Evolutionary conservation across 371 early-diverging fungal genomes (phyloP).

Genomic region (Mortierella sp.): DNA sequence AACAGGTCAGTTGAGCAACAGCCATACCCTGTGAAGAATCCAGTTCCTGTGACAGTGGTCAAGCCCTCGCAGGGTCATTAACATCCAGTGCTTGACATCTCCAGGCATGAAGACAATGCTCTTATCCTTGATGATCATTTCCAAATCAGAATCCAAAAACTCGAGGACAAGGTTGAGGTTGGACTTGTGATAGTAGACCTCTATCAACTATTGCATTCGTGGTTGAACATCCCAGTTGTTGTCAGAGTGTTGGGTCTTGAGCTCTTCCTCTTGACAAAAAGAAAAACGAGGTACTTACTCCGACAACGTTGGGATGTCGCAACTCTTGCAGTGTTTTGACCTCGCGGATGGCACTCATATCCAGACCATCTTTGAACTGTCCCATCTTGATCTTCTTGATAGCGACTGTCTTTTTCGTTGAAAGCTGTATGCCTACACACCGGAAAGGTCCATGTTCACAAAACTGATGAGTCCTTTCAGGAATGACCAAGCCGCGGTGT

Average conservation of each 20-base stretch:
- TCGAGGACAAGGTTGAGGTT: conserved; percentile 97
- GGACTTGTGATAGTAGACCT: conserved; percentile 93
- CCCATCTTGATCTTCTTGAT: conserved; percentile 97
- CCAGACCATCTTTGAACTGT: conserved; percentile 89
- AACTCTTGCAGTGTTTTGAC: conserved; percentile 96
- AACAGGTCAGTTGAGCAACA: neutral
- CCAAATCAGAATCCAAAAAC: conserved; percentile 95
- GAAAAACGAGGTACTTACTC: conserved; percentile 60
- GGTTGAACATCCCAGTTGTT: neutral
- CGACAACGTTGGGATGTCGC: conserved; percentile 91
- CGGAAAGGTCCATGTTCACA: neutral
- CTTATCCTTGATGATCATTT: conserved; percentile 97
- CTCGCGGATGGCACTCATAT: conserved; percentile 97
- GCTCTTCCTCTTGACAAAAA: too few species aligned
- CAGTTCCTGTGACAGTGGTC: conserved; percentile 93
- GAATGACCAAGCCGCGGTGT: too few species aligned
- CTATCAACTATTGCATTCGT: conserved; percentile 75
- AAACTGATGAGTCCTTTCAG: neutral
- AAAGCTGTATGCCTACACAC: conserved; percentile 27
- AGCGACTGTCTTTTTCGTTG: conserved; percentile 79
- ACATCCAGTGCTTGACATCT: conserved; percentile 99
- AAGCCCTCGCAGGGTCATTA: conserved; percentile 96
- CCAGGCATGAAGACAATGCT: conserved; percentile 93
- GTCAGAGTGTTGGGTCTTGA: neutral
- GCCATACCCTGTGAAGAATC: conserved; percentile 90